Percentiles rank a stretch among this genome's conserved stretches.
phyloP scores from a whole-genome alignment of 2,329 filamentous ascomycete genomes.

The Cryphonectria radicalis region DNA sequence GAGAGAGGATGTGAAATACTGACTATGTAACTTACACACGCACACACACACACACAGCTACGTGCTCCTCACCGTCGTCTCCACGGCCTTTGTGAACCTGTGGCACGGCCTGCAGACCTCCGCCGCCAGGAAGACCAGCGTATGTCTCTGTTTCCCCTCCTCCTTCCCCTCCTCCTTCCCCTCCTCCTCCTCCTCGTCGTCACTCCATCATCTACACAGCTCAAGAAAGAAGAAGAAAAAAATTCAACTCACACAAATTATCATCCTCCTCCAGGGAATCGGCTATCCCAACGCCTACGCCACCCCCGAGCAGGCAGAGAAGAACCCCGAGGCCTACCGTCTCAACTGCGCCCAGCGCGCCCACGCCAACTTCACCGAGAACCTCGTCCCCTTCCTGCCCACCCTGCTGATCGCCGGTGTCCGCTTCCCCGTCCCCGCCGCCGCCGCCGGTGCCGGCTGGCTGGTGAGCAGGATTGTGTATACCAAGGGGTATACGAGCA shows the following conservation, averaged over 20 bases:
- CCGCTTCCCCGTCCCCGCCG: slow-evolving; percentile 54
- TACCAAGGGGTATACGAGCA: slow-evolving; percentile 55
- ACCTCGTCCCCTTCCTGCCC: slow-evolving; percentile 56
- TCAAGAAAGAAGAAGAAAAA: no score
- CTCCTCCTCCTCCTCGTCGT: no score
- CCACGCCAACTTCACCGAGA: slow-evolving; percentile 68
- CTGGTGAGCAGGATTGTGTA: slow-evolving; percentile 57
- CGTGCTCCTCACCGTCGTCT: slow-evolving; percentile 61
- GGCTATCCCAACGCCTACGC: slow-evolving; percentile 64
- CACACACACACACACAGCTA: slow-evolving; percentile 49
- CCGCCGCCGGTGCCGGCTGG: slow-evolving; percentile 57
- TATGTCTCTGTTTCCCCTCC: slow-evolving; percentile 10
- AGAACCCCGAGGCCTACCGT: slow-evolving; percentile 56
- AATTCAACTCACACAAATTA: not conserved
- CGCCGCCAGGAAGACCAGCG: slow-evolving; percentile 53
- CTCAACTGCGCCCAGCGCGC: slow-evolving; percentile 71
- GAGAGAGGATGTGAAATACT: not conserved
- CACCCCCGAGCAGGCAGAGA: slow-evolving; percentile 55
- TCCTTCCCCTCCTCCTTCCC: not conserved
- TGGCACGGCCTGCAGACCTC: slow-evolving; percentile 55
- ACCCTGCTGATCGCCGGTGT: slow-evolving; percentile 61
- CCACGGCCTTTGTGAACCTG: slow-evolving; percentile 61
- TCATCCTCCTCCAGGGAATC: slow-evolving; percentile 42
- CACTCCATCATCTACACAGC: not conserved
- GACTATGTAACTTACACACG: not conserved